Conservation (phyloP, 192 early-diverging fungal species). For the Powellomyces hirtus region DNA sequence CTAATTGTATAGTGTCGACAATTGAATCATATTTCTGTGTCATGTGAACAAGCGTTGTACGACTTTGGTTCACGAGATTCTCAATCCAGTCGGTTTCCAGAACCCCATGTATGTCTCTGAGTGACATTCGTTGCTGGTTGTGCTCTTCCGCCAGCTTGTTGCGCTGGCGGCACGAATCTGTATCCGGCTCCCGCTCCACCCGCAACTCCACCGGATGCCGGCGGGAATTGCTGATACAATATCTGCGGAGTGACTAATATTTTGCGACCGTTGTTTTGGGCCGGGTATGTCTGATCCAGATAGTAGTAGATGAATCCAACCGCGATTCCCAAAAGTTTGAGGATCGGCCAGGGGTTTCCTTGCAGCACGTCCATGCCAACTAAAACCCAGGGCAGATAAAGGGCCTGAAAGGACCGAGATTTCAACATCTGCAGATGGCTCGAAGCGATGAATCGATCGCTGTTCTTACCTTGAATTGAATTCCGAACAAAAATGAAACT, state of each 20-base stretch:
- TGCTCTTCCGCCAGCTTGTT: background rate
- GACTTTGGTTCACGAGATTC: background rate
- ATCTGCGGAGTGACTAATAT: constrained; percentile 66
- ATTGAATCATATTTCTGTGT: too few relatives aligned
- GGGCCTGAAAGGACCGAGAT: constrained; percentile 37
- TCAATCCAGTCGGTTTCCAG: background rate
- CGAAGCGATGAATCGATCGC: background rate
- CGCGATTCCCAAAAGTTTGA: constrained; percentile 62
- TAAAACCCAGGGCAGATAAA: constrained; percentile 76
- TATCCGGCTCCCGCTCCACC: constrained; percentile 7
- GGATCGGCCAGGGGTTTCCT: constrained; percentile 39
- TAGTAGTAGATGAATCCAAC: constrained; percentile 76
- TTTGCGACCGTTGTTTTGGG: constrained; percentile 54
- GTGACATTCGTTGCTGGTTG: background rate
- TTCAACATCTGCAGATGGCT: background rate
- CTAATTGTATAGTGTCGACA: too few relatives aligned
- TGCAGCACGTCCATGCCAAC: constrained; percentile 41
- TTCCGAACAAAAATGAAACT: constrained; percentile 73
- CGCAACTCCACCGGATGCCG: background rate
- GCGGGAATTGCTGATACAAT: constrained; percentile 25
- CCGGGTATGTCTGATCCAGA: constrained; percentile 64
- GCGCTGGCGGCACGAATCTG: constrained; percentile 8
- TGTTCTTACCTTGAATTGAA: constrained; percentile 64
- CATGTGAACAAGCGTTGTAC: too few relatives aligned
- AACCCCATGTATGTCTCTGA: constrained; percentile 1